phyloP scores from a whole-genome alignment of 352 stramenopile species.

The Phytophthora multivora region DNA sequence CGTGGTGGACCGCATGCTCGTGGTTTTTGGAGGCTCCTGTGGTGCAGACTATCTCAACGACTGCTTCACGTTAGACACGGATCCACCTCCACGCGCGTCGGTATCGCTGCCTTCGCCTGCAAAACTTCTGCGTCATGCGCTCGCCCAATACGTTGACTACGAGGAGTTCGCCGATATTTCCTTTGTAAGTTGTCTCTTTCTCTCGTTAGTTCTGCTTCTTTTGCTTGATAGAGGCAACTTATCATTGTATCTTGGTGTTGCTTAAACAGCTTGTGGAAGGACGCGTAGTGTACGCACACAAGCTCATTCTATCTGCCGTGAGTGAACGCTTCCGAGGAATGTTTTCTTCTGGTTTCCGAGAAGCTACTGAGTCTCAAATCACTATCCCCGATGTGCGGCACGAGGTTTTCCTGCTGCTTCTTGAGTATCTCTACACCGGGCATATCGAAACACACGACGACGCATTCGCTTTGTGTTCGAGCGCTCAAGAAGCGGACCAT shows the following conservation, averaged over 20 bases:
- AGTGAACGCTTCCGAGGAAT: slow-evolving; percentile 95
- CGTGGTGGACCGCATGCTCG: slow-evolving; percentile 92
- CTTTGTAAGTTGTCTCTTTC: slow-evolving; percentile 66
- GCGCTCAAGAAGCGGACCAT: slow-evolving; percentile 7
- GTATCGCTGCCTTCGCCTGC: slow-evolving; percentile 82
- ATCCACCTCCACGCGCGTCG: slow-evolving; percentile 84
- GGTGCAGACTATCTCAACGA: slow-evolving; percentile 95
- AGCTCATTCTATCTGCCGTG: slow-evolving; percentile 92
- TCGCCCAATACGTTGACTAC: slow-evolving; percentile 92
- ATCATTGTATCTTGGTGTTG: slow-evolving; percentile 1
- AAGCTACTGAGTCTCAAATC: slow-evolving; percentile 85
- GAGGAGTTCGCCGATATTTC: slow-evolving; percentile 96
- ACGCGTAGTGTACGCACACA: slow-evolving; percentile 92
- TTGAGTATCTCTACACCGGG: slow-evolving; percentile 96
- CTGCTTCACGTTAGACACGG: slow-evolving; percentile 95
- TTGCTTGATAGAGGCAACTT: slow-evolving; percentile 1
- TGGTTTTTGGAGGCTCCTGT: slow-evolving; percentile 94
- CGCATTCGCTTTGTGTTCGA: slow-evolving; percentile 28
- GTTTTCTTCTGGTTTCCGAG: slow-evolving; percentile 94
- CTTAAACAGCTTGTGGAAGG: slow-evolving; percentile 88
- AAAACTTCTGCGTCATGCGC: slow-evolving; percentile 66
- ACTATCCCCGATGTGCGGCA: slow-evolving; percentile 91
- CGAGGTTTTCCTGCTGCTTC: slow-evolving; percentile 90
- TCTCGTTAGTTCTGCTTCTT: not conserved
- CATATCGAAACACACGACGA: slow-evolving; percentile 42